Conservation (phyloP, 371 early-diverging fungal species). For the Mortierella sp. region DNA sequence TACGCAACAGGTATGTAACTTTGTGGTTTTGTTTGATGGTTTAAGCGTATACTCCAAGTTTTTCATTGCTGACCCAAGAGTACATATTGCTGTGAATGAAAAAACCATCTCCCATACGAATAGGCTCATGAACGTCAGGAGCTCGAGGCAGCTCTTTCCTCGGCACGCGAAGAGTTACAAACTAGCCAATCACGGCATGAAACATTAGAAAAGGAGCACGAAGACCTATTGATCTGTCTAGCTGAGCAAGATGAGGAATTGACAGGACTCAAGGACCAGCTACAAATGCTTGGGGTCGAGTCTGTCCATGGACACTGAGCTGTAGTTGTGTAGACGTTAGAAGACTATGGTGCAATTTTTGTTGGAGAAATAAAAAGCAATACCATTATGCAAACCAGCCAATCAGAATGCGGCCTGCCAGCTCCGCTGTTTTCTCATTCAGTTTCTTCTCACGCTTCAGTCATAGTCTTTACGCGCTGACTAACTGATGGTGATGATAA, state of each 20-base stretch:
- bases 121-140: conserved; percentile 36
- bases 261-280: conserved; percentile 35
- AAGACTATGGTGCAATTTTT: too few relatives aligned
- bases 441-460: conserved; percentile 1
- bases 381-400: conserved; percentile 15
- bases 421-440: not conserved
- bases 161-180: conserved; percentile 57
- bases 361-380: not conserved
- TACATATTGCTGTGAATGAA: not conserved
- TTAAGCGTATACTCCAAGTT: too few relatives aligned
- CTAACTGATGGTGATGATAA: not conserved
- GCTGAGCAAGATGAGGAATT: conserved; percentile 64
- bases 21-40: not conserved
- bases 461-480: not conserved
- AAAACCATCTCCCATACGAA: not conserved
- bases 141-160: conserved; percentile 33
- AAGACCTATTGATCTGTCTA: conserved; percentile 90
- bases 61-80: not conserved
- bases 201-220: conserved; percentile 85
- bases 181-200: conserved; percentile 58
- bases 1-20: conserved; percentile 17
- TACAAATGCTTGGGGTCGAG: conserved; percentile 24
- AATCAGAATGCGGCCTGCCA: conserved; percentile 22
- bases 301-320: not conserved
- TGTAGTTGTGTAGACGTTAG: too few relatives aligned